Percentiles rank a stretch among this genome's conserved stretches.
Conservation (phyloP, 2,329 filamentous ascomycete genomes). For the Fusarium sp. region DNA sequence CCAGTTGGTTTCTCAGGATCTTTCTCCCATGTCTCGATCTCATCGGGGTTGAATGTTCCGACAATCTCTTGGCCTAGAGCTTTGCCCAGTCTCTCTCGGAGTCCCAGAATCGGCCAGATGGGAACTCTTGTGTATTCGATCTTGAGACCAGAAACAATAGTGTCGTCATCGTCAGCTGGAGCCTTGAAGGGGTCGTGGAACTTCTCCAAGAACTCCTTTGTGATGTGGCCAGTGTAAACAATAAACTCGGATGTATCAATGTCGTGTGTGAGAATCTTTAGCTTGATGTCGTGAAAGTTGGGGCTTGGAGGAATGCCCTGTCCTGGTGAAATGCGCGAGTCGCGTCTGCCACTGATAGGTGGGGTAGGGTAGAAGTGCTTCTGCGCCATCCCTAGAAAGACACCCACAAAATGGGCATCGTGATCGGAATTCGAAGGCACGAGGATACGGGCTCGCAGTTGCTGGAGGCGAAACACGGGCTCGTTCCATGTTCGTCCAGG, state of each 20-base stretch:
- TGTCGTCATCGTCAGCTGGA: constrained; percentile 40
- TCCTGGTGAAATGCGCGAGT: constrained; percentile 40
- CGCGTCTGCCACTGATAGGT: constrained; percentile 29
- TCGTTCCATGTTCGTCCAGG: constrained; percentile 54
- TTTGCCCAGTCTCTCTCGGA: constrained; percentile 63
- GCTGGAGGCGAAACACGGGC: constrained; percentile 59
- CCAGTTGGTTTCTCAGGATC: constrained; percentile 47
- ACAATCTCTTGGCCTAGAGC: constrained; percentile 62
- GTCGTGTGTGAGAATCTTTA: constrained; percentile 62
- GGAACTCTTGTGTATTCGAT: constrained; percentile 61
- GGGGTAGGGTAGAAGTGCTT: constrained; percentile 57
- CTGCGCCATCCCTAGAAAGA: constrained; percentile 67
- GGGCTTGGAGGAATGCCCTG: constrained; percentile 38
- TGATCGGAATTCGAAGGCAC: constrained; percentile 59
- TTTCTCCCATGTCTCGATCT: constrained; percentile 58
- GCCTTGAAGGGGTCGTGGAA: constrained; percentile 59
- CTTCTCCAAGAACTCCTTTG: constrained; percentile 57
- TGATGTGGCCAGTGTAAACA: constrained; percentile 61
- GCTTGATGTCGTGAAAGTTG: constrained; percentile 57
- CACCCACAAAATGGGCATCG: constrained; percentile 62
- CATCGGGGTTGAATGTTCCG: constrained; percentile 50
- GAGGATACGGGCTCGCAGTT: constrained; percentile 57
- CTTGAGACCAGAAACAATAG: constrained; percentile 49
- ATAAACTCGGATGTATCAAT: constrained; percentile 59
- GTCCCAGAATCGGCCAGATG: constrained; percentile 63